Evolutionary conservation across 2,329 filamentous ascomycete species (phyloP), one percentile per base, ranked within the genome.

Genomic region (Penicillium occitanis): DNA sequence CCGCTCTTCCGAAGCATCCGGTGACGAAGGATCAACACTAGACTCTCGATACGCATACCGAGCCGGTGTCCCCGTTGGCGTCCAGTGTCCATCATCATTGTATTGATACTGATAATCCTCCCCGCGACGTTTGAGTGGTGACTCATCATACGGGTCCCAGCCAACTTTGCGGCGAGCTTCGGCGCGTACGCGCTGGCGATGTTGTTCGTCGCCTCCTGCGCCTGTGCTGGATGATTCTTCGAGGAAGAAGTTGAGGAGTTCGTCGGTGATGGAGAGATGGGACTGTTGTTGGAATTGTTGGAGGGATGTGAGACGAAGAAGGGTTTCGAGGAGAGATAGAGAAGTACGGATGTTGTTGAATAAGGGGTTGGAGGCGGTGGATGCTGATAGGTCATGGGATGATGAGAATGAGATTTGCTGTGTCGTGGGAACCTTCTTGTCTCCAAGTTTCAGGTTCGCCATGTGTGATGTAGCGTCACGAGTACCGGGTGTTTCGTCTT

Each of bases 231-330:
- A 86, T 11, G 85, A 86, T 71, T 91, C 88, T 68, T 87, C 85
- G 8, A 97, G 83, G 79, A 97, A 97, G 80, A 96, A 96, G 62
- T 90, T 92, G 48, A 97, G 83, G 1, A 97, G 87, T 71, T 97
- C 91, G 74, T 97, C 93, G 1, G 91, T 91, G 68, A 96, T 95
- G 6, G 92, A 87, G n/a, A 97, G 85, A 72, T 97, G 93, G 0
- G 91, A 93, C 48, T 88, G 86, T 81, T 97, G 93, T 75, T 96
- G 91, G 76, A 95, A 96, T 80, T 97, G 92, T 75, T 97, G 93
- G 14, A 97, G 86, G 25, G 92, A 92, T 4, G 91, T 89, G 57
- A 97, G 85, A 50, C 94, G 91, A 57, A 97, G 86, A 37, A 97
- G 83, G 83, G 94, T 95, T 77, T 97, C 93, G 63, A 97, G 86